These are phyloP conservation scores for Lentinula detonsa DNA, from an alignment of 768 basidiomycete genomes.

Conservation along the genomic window DNA sequence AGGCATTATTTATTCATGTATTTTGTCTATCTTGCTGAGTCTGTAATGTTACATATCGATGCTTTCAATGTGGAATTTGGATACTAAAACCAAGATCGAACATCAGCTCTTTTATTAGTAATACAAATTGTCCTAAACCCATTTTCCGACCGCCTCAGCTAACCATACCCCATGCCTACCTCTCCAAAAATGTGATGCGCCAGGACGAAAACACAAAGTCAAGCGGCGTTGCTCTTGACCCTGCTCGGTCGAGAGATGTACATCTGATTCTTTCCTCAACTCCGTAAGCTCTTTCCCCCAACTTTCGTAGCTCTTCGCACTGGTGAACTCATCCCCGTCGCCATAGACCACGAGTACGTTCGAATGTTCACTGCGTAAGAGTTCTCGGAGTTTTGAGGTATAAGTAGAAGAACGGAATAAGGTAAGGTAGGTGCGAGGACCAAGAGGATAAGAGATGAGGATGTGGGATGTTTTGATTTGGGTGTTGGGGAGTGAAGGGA, in stretches of 20 bases:
- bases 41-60: neutral
- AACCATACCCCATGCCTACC: neutral
- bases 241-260: no score
- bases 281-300: neutral
- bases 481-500: conserved; percentile 40
- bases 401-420: conserved; percentile 59
- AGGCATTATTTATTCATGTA: neutral
- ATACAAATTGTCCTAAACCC: neutral
- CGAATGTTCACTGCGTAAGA: conserved; percentile 38
- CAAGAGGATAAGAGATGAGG: conserved; percentile 72
- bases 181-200: conserved; percentile 1
- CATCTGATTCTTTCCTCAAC: neutral
- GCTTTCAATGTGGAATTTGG: neutral
- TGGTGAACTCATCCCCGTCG: neutral
- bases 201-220: neutral
- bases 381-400: conserved; percentile 37
- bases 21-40: neutral
- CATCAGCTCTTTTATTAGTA: no score
- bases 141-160: neutral
- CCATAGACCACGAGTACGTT: conserved; percentile 64
- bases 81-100: no score
- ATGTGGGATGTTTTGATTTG: conserved; percentile 57
- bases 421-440: conserved; percentile 61
- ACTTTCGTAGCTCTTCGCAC: neutral
- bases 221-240: no score